A percentile compares a stretch with the other conserved stretches of the same genome.
These are phyloP conservation scores for Penicillium longicatenatum DNA, from an alignment of 495 filamentous ascomycete species.

Conservation along the genomic window DNA sequence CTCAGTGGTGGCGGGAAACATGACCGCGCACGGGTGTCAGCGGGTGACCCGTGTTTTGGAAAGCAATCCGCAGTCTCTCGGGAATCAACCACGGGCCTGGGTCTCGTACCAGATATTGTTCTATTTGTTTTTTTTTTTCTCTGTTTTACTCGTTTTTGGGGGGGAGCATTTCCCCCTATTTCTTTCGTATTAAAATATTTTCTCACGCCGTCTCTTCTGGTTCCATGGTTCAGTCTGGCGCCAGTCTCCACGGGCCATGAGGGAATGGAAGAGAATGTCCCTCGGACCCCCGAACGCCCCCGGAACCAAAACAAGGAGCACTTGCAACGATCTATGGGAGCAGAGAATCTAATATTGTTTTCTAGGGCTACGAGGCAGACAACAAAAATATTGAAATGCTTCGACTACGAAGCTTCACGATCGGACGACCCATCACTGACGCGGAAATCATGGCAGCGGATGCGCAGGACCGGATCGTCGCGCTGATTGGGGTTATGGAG, in stretches of 20 bases:
- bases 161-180: background rate
- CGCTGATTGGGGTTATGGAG: conserved; percentile 59
- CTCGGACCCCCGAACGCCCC: conserved; percentile 4
- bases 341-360: conserved; percentile 26
- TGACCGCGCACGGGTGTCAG: conserved; percentile 26
- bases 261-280: background rate
- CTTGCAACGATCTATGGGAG: background rate
- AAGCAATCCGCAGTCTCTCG: background rate
- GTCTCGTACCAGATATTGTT: background rate
- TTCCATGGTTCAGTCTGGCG: conserved; percentile 46
- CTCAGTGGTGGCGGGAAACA: conserved; percentile 25
- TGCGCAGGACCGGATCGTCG: conserved; percentile 56
- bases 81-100: background rate
- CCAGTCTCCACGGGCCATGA: conserved; percentile 24
- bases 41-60: conserved; percentile 24
- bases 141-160: background rate
- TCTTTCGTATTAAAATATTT: conserved; percentile 2
- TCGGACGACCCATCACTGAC: conserved; percentile 65
- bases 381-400: conserved; percentile 75
- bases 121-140: background rate
- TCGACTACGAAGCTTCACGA: conserved; percentile 73
- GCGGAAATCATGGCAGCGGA: conserved; percentile 49
- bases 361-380: conserved; percentile 70
- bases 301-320: background rate
- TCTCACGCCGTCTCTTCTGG: conserved; percentile 38